Base-by-base conservation (phyloP, 2,329 filamentous ascomycete genomes). In the Ophiostoma sp. region DNA sequence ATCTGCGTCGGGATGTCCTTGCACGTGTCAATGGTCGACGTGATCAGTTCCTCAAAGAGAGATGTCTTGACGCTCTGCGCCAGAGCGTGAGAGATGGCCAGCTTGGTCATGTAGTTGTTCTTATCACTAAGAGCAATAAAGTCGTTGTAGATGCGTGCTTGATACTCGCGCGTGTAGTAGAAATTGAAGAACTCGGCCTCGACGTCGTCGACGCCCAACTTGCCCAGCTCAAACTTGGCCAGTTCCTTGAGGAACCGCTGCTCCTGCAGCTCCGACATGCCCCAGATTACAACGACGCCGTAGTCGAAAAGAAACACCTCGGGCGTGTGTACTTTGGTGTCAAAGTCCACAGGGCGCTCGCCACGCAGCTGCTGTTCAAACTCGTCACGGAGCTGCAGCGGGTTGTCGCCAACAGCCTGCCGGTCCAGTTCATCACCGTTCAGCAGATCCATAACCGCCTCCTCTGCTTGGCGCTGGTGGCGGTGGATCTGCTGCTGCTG, bases 151-250 rank as follows among this genome's bases (percentile, higher is more conserved):
- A 99, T 99, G 68, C 95, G 90, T 31, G 95, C 93, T 80, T 99
- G 96, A 79, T 99, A 99, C 78, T 98, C 94, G 76, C 91, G 87
- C 3, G 95, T 98, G 82, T 99, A 98, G 83, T 99, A 99, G 79
- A 98, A 99, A 79, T 99, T 99, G 85, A 99, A 99, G 77, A 94
- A 93, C 79, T 99, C 95, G 66, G 93, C 92, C 81, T 99, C 94
- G 39, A 97, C 89, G 75, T 97, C 93, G 77, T 96, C 94, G 13
- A 90, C 87, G 35, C 89, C 89, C 67, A 98, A 85, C 79, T 97
- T 97, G 77, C 97, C 94, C 57, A 89, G 86, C 79, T 97, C 95
- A 75, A 98, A 99, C 77, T 95, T 97, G 70, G 92, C 88, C 72
- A 99, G 91, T 76, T 99, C 94, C 75, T 95, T 95, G 20, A 99